Percentiles rank a stretch among this genome's conserved stretches.
These are phyloP conservation scores for Harringtonia lauricola DNA, from an alignment of 2,329 filamentous ascomycete species.

Conservation along the genomic window DNA sequence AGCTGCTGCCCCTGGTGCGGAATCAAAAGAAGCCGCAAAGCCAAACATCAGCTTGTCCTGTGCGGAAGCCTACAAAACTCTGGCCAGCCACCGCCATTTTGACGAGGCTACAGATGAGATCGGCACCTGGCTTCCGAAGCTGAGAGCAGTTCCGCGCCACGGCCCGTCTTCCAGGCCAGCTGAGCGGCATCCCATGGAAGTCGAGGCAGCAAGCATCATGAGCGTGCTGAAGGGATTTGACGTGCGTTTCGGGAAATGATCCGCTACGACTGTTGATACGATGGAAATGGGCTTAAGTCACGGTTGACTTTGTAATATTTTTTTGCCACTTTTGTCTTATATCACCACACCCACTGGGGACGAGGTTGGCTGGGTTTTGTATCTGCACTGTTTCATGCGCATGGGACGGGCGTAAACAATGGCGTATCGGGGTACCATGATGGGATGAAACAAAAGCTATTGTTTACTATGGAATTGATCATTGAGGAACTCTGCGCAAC, in stretches of 20 bases:
- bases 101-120: constrained; percentile 63
- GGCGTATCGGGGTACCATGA: no score
- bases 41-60: constrained; percentile 50
- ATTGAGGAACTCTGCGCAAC: no score
- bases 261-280: not conserved
- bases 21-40: not conserved
- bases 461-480: no score
- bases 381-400: no score
- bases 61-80: constrained; percentile 68
- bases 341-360: no score
- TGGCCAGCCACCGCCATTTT: constrained; percentile 68
- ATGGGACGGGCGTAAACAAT: no score
- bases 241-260: constrained; percentile 50
- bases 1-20: constrained; percentile 13
- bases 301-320: no score
- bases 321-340: no score
- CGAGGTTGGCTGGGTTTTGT: no score
- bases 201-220: constrained; percentile 78
- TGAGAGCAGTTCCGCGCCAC: constrained; percentile 45
- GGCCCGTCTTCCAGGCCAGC: constrained; percentile 18
- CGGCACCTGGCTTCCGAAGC: constrained; percentile 63
- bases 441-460: no score
- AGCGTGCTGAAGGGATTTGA: constrained; percentile 76
- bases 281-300: not conserved
- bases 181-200: constrained; percentile 54